phyloP scores from a whole-genome alignment of 2,329 filamentous ascomycete genomes.

The Penicillium paneum region DNA sequence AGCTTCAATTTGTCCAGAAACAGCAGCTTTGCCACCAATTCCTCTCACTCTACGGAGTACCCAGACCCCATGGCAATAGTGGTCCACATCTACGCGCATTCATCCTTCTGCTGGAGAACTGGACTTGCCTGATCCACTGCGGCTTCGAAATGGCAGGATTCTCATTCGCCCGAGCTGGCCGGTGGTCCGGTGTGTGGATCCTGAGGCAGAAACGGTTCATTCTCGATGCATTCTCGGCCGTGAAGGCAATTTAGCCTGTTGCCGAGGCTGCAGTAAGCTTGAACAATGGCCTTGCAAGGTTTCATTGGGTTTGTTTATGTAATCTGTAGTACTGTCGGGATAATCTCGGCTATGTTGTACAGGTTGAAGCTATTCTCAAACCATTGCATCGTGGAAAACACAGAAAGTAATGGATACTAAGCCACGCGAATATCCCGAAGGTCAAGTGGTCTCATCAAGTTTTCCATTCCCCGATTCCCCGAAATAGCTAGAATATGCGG shows the following conservation, averaged over 20 bases:
- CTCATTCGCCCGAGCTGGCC: slow-evolving; percentile 16
- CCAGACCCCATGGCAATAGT: not conserved
- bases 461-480: not conserved
- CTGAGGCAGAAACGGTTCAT: slow-evolving; percentile 15
- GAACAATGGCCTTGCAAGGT: not conserved
- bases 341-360: not conserved
- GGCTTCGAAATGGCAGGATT: slow-evolving; percentile 20
- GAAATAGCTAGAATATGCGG: not conserved
- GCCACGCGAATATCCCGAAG: not conserved
- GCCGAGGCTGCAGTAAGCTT: not conserved
- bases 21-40: not conserved
- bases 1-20: not conserved
- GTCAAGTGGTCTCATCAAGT: not conserved
- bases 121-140: slow-evolving; percentile 15
- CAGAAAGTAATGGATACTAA: not conserved
- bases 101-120: slow-evolving; percentile 5
- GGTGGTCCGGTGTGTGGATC: slow-evolving; percentile 16
- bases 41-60: not conserved
- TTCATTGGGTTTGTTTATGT: not conserved
- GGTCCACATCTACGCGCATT: not conserved
- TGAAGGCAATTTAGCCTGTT: not conserved
- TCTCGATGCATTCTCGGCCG: slow-evolving; percentile 2
- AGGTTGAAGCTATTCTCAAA: not conserved
- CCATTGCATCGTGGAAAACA: not conserved
- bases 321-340: not conserved